Evolutionary conservation across 1,139 yeast genomes (phyloP), one percentile per base, ranked within the genome.

Genomic region (Geotrichum candidum): DNA sequence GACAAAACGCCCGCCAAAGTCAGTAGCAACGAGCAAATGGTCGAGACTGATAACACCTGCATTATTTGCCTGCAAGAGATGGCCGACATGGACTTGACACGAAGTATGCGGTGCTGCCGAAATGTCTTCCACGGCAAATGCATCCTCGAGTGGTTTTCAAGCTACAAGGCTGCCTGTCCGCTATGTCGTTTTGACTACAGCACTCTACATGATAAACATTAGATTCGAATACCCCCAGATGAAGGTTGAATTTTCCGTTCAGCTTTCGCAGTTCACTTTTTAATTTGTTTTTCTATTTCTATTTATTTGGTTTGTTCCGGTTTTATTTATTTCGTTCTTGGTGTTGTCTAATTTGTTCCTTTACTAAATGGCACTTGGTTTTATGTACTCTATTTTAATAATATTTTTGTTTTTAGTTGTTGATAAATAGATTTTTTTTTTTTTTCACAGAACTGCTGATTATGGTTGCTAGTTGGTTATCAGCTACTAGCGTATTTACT

Each of bases 141-240:
- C 50, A 57, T 60, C 23, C 38, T 54, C 9, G 56, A 54, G 31
- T 60, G 63, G 63, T 38, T 60, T 9, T 55, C 54, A 5, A 45
- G 56, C 18, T 52, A 57, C 45, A 60, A 60, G 29, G 60, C 63
- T 31, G 60, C 41, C 9, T 60, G 63, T 25, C 63, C 63, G 3
- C 51, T 60, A 18, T 60, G 63, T 41, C 56, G 61, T 1, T 45
- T 51, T 52, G 61, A 59, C 23, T 56, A 31, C 35, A 38, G 50
- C 31, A 25, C 29, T 13, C 35, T 58, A 22, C 61, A 58, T 41
- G 51, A 53, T 22, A 54, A 29, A 18, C 7, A 11, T 25, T 11
- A 31, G 31, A 22, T 15, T 25, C 23, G 9, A 41, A 9, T 5
- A 38, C 45, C 13, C 13, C 13, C 13, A 7, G 18, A 3, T 41